These are phyloP conservation scores for Limnanthes douglasii DNA, from an alignment of 345 rosid genomes.

Conservation along the genomic window DNA sequence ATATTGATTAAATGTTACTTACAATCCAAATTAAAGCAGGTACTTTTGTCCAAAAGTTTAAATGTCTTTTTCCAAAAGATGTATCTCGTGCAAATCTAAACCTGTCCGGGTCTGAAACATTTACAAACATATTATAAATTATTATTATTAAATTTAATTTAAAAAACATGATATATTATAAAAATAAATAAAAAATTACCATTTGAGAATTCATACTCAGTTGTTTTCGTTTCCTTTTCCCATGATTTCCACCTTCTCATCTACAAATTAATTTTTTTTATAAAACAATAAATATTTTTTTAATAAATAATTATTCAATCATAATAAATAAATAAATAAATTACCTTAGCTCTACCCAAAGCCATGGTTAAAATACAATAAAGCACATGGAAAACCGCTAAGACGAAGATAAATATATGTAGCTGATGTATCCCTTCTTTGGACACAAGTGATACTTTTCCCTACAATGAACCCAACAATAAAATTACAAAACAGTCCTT, in stretches of 20 bases:
- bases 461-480: slow-evolving; percentile 20
- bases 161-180: not conserved
- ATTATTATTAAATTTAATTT: not conserved
- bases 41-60: slow-evolving; percentile 48
- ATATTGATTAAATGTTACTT: slow-evolving; percentile 6
- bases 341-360: slow-evolving; percentile 68
- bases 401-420: slow-evolving; percentile 75
- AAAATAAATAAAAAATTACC: slow-evolving; percentile 17
- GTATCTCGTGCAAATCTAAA: slow-evolving; percentile 94
- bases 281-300: not conserved
- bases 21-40: slow-evolving; percentile 59
- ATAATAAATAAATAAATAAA: not conserved
- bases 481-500: not conserved
- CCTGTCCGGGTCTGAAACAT: slow-evolving; percentile 68
- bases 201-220: slow-evolving; percentile 65
- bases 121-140: not conserved
- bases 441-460: slow-evolving; percentile 72
- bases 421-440: slow-evolving; percentile 80
- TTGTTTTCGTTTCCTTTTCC: slow-evolving; percentile 79
- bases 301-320: too few species aligned
- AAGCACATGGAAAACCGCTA: slow-evolving; percentile 68
- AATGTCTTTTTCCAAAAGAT: slow-evolving; percentile 82
- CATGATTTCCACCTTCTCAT: slow-evolving; percentile 85
- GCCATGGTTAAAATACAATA: slow-evolving; percentile 60
- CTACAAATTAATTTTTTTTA: slow-evolving; percentile 12